Evolutionary conservation across 1,284 basidiomycete species (phyloP).

Genomic region (Schizophyllum amplum): DNA sequence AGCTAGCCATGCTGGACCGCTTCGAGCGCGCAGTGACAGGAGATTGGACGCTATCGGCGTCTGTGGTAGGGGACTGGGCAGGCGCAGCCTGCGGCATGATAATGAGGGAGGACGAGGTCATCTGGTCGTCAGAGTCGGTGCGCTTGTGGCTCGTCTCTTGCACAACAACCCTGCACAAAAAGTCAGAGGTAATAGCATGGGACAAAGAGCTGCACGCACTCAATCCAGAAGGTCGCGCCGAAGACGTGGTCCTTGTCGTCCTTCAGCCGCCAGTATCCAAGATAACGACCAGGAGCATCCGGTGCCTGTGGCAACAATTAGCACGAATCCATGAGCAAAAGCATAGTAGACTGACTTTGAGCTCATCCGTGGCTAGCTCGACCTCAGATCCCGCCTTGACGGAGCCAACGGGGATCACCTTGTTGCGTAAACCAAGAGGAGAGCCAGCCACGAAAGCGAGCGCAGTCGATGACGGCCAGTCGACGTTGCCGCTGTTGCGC

Average conservation of each 20-base stretch:
- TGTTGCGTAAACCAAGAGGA: conserved; percentile 24
- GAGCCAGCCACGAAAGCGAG: conserved; percentile 66
- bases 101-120: conserved; percentile 62
- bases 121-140: conserved; percentile 38
- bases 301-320: conserved; percentile 44
- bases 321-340: neutral
- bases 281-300: conserved; percentile 61
- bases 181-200: neutral
- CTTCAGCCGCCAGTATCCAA: conserved; percentile 67
- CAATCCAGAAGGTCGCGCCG: conserved; percentile 69
- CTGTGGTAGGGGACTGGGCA: conserved; percentile 12
- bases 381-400: conserved; percentile 48
- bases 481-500: conserved; percentile 48
- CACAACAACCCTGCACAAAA: too few species aligned
- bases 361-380: conserved; percentile 63
- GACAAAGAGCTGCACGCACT: conserved; percentile 36
- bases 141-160: conserved; percentile 40
- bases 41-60: conserved; percentile 17
- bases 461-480: conserved; percentile 65
- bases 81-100: conserved; percentile 52
- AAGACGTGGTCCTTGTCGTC: conserved; percentile 54
- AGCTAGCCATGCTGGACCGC: conserved; percentile 40
- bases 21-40: conserved; percentile 32
- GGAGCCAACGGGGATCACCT: conserved; percentile 8
- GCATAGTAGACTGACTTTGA: conserved; percentile 41